phyloP scores from a whole-genome alignment of 805 yeast species.

The Saturnispora sekii region DNA sequence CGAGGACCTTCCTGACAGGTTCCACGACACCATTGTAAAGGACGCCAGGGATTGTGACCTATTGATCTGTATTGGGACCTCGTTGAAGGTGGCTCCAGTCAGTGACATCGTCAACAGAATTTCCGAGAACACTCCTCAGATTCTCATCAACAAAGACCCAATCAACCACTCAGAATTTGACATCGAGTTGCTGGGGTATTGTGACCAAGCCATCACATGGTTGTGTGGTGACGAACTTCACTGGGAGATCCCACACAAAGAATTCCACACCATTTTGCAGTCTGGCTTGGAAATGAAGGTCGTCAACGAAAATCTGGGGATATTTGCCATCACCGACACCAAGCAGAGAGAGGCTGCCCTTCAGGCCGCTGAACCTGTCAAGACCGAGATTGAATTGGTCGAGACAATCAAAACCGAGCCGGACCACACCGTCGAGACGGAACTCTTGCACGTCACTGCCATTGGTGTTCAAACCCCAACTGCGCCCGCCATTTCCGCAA shows the following conservation, averaged over 20 bases:
- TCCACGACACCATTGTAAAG: conserved; percentile 46
- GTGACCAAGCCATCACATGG: conserved; percentile 73
- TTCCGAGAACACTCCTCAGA: conserved; percentile 68
- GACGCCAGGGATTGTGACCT: conserved; percentile 69
- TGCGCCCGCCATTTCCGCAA: too few species aligned
- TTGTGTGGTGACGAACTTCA: conserved; percentile 41
- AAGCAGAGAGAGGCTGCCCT: conserved; percentile 15
- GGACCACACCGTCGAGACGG: background rate
- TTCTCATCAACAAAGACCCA: conserved; percentile 69
- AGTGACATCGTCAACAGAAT: conserved; percentile 74
- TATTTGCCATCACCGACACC: conserved; percentile 27
- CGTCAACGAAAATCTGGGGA: conserved; percentile 25
- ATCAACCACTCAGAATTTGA: conserved; percentile 74
- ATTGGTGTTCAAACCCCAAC: too few species aligned
- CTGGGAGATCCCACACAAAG: conserved; percentile 54
- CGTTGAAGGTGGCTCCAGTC: conserved; percentile 87
- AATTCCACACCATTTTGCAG: conserved; percentile 30
- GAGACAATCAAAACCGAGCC: background rate
- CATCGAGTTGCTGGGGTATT: conserved; percentile 62
- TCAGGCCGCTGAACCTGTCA: conserved; percentile 3
- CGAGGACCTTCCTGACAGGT: conserved; percentile 64
- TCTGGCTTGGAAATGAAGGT: conserved; percentile 24
- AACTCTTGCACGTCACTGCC: too few species aligned
- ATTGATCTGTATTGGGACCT: conserved; percentile 79
- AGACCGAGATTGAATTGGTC: background rate